Conservation (phyloP, 495 filamentous ascomycete species). For the Penicillium samsonianum region DNA sequence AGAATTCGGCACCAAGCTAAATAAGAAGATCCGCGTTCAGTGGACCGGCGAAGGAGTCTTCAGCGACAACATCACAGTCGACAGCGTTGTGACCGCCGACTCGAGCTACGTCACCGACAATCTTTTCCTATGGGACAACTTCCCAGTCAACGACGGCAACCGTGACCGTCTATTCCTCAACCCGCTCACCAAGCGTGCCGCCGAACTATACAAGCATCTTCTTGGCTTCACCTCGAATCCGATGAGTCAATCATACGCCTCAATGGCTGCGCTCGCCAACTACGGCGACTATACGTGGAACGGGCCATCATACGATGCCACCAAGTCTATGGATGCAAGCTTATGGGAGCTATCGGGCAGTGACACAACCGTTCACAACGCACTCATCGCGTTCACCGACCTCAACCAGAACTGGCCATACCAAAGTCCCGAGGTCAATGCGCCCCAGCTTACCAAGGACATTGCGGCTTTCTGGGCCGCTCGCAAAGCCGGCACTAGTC, state of each 20-base stretch:
- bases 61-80: conserved; percentile 21
- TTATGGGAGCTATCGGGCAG: conserved; percentile 14
- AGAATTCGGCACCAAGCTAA: conserved; percentile 20
- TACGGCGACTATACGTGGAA: conserved; percentile 23
- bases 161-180: conserved; percentile 20
- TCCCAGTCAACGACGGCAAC: conserved; percentile 22
- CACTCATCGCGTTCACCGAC: conserved; percentile 16
- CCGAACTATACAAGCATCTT: conserved; percentile 16
- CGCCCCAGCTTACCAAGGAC: conserved; percentile 15
- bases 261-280: conserved; percentile 19
- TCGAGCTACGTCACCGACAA: conserved; percentile 19
- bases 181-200: conserved; percentile 16
- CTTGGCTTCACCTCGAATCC: conserved; percentile 22
- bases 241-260: conserved; percentile 19
- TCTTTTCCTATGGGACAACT: conserved; percentile 21
- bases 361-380: conserved; percentile 10
- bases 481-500: neutral
- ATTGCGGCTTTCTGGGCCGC: conserved; percentile 17
- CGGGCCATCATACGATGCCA: conserved; percentile 12
- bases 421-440: conserved; percentile 1
- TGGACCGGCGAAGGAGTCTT: conserved; percentile 24
- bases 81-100: conserved; percentile 15
- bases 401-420: conserved; percentile 24
- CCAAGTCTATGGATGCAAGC: conserved; percentile 12
- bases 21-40: conserved; percentile 22